Base-by-base conservation (phyloP, 148 eudicot species). In the Rhododendron williamsianum region DNA sequence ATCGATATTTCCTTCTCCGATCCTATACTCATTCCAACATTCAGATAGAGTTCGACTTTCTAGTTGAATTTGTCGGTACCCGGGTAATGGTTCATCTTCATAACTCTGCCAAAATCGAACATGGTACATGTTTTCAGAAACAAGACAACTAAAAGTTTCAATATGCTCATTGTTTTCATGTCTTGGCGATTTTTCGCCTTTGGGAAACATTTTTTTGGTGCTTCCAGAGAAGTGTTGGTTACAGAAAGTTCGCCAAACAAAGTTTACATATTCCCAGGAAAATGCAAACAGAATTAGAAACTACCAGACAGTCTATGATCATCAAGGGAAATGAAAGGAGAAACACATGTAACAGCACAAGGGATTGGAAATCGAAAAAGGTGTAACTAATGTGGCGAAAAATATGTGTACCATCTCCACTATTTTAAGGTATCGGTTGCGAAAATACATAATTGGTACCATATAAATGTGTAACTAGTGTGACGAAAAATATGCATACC, bases 51-150 rank as follows among this genome's bases (percentile, higher is more conserved):
- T 84, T 85, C 84, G 92, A 88, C 80, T 89, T 35, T 92, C 90
- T 74, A 87, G 65, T 45, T 88, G 92, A 49, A 92, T 45, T 85
- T 91, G 93, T 74, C 83, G 89, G 84, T 91, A 94, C 77, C 98
- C 94, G 1, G 95, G 93, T 8, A 92, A 82, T 76, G 93, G 94
- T 72, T 93, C 98, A 85, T 95, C 98, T 85, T 95, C 97, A 87
- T 96, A 95, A 87, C 92, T 95, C 99, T 96, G 93, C 45, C 74
- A 76, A 87, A 45, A 38, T 86, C 36, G 25, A 21, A 23, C 13
- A 10, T 67, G 2, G 5, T 25, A 25, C 73, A 63, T 63, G 33
- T 67, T 67, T 67, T 67, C 73, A 67, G 73, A 67, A 25, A 9
- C 2, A 58, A 19, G n/a, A 21, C n/a, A 23, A 9, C 10, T 81